A percentile compares a stretch with the other conserved stretches of the same genome.
phyloP scores from a whole-genome alignment of 148 eudicot species.

The Hydrangea macrophylla region DNA sequence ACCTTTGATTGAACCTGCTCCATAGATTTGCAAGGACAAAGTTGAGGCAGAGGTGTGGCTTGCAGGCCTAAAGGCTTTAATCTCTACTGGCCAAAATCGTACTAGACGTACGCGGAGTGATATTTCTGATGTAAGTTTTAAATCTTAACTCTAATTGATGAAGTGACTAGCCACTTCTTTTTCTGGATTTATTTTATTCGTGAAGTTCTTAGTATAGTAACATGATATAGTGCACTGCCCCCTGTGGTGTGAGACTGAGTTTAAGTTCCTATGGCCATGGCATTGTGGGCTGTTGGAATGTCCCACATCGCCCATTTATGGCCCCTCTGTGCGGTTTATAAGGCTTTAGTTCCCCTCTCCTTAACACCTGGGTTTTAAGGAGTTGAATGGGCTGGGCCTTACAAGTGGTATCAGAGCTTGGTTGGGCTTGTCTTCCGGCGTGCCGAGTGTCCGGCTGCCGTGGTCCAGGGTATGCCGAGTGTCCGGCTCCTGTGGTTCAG shows the following conservation, averaged over 20 bases:
- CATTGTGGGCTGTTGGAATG: too few relatives aligned
- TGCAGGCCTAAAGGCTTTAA: constrained; percentile 64
- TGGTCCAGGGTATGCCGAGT: too few relatives aligned
- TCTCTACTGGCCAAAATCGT: constrained; percentile 40
- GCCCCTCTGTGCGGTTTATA: too few relatives aligned
- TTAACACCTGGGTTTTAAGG: too few relatives aligned
- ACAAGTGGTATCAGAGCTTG: too few relatives aligned
- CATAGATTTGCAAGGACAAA: constrained; percentile 87
- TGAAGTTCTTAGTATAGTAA: background rate
- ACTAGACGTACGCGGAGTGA: constrained; percentile 63
- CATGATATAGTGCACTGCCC: background rate
- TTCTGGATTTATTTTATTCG: background rate
- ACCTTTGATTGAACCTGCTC: constrained; percentile 6
- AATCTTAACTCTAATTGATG: background rate
- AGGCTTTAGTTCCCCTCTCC: too few relatives aligned
- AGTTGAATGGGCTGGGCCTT: too few relatives aligned
- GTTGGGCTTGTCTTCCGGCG: too few relatives aligned
- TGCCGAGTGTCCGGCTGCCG: too few relatives aligned
- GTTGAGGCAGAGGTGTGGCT: constrained; percentile 83
- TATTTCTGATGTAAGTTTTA: constrained; percentile 56
- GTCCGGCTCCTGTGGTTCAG: too few relatives aligned
- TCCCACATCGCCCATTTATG: too few relatives aligned
- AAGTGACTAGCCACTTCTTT: background rate
- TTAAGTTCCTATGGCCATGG: background rate
- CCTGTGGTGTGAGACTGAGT: background rate